Evolutionary conservation across 73 alveolate species (phyloP).

Genomic region (Chromera velia): DNA sequence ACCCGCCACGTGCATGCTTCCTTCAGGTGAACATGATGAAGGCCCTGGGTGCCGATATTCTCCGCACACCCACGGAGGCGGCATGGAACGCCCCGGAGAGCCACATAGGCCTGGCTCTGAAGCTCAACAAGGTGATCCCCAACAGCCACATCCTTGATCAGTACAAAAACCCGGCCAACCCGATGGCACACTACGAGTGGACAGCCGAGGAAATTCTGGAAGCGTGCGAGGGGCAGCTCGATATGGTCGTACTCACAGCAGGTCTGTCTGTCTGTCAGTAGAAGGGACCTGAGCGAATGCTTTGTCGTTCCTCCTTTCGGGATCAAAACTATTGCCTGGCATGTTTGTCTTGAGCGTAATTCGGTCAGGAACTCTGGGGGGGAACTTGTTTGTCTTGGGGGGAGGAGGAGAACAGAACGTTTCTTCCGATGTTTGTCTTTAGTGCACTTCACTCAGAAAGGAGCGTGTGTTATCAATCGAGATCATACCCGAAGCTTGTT

Average conservation of each 20-base stretch:
- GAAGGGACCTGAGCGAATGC: not conserved
- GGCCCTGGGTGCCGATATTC: slow-evolving; percentile 94
- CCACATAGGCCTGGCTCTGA: slow-evolving; percentile 63
- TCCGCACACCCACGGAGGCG: slow-evolving; percentile 85
- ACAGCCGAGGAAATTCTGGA: slow-evolving; percentile 96
- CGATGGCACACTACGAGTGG: slow-evolving; percentile 94
- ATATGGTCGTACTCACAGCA: not conserved
- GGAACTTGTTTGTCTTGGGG: slow-evolving; percentile 30
- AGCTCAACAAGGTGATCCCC: slow-evolving; percentile 49
- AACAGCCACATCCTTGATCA: slow-evolving; percentile 79
- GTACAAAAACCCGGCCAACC: slow-evolving; percentile 92
- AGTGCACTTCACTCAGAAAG: no score
- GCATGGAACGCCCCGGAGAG: slow-evolving; percentile 58
- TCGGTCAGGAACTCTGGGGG: not conserved
- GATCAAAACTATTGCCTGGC: not conserved
- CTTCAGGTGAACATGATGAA: slow-evolving; percentile 81
- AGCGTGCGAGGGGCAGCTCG: slow-evolving; percentile 81
- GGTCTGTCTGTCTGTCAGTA: not conserved
- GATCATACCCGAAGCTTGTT: no score
- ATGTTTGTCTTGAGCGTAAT: not conserved
- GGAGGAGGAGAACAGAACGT: not conserved
- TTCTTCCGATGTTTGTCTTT: not conserved
- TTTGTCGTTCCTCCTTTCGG: not conserved
- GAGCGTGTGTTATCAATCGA: no score
- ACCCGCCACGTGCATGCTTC: no score